Base-by-base conservation (phyloP, 345 rosid genomes). In the Brassica rapa region DNA sequence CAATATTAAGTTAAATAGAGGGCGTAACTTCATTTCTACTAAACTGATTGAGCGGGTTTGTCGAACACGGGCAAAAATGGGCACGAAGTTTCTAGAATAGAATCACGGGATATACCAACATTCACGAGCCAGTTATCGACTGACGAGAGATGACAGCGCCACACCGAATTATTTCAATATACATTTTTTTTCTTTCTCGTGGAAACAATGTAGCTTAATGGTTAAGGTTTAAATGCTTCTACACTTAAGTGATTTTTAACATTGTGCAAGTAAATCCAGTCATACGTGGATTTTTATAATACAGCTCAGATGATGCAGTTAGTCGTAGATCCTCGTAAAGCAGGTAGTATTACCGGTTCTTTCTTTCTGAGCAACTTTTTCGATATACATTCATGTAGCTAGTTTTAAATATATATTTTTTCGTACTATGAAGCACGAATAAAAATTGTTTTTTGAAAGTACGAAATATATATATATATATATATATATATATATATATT, bases 51-150 rank as follows among this genome's bases (percentile, higher is more conserved):
- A 68, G 12, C 73, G 53, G 76, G 78, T 68, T 41, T 68, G 0
- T 55, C 24, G 56, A 79, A 73, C 43, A 79, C 66, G 71, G 70
- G 60, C 41, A n/a, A 66, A 41, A 29, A 7, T 39, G 29, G 39
- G 62, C 64, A 43, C 70, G 79, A 69, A 68, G 55, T 74, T 68
- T 80, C 66, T 62, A 62, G 75, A 80, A 53, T 15, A 49, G 71
- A 68, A 66, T 80, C 82, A 80, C 82, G 75, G 70, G 82, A 55
- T 19, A 62, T 53, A 68, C 70, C 74, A 68, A 73, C 49, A 62
- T 68, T 80, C 79, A 80, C 82, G 77, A 61, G 78, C 69, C 41
- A 43, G 37, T 55, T 55, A 63, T 71, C 56, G 51, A 71, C 75
- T 77, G 19, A 12, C 67, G 75, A 35, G 30, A 62, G 75, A 77